Evolutionary conservation across 306 rosid genomes (phyloP).

Genomic region (Cucumis melo): DNA sequence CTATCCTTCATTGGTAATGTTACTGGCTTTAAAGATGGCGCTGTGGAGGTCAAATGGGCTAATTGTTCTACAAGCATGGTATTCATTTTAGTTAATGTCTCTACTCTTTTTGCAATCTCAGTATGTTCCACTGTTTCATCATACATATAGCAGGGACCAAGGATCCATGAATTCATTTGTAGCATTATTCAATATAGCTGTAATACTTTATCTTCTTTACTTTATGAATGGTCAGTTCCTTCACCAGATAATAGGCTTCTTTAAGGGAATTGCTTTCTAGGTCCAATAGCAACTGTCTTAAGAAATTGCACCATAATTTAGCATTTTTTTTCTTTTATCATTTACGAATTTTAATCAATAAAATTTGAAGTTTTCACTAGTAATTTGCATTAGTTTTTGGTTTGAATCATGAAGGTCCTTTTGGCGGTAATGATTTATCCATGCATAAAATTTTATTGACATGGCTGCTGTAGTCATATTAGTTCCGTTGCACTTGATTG

Average conservation of each 20-base stretch:
- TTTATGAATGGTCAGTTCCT: background rate
- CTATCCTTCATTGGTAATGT: conserved; percentile 59
- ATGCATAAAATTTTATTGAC: background rate
- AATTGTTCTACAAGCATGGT: conserved; percentile 61
- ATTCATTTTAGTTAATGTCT: conserved; percentile 9
- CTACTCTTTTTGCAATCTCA: background rate
- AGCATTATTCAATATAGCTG: background rate
- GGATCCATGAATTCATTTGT: background rate
- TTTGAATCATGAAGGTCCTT: background rate
- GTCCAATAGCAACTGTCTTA: background rate
- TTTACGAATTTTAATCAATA: background rate
- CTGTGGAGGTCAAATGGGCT: conserved; percentile 91
- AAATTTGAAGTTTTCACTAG: background rate
- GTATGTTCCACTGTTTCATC: background rate
- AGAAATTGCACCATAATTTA: background rate
- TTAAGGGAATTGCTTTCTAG: background rate
- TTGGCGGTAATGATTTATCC: background rate
- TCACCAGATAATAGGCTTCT: background rate
- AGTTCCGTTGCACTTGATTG: conserved; percentile 7
- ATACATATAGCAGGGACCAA: background rate
- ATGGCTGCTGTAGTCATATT: background rate
- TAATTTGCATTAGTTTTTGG: background rate
- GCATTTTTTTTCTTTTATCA: background rate
- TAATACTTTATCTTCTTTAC: background rate
- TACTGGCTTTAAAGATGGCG: conserved; percentile 50